These are phyloP conservation scores for Beauveria sp. DNA, from an alignment of 2,329 filamentous ascomycete species.

Conservation along the genomic window DNA sequence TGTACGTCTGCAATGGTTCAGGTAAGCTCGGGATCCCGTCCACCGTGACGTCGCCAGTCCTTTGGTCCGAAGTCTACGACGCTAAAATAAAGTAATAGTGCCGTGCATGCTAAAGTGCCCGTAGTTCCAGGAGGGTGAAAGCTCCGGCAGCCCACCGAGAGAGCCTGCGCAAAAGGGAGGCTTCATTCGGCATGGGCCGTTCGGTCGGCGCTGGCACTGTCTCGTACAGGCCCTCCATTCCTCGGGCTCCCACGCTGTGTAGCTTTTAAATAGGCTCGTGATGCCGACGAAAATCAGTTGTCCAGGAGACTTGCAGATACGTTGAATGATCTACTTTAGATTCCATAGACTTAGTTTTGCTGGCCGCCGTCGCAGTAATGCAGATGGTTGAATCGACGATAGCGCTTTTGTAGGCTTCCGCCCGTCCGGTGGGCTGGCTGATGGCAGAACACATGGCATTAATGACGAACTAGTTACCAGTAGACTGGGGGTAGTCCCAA, in stretches of 20 bases:
- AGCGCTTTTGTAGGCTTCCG: background rate
- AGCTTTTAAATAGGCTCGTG: background rate
- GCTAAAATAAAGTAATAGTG: background rate
- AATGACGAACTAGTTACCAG: background rate
- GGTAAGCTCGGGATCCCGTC: background rate
- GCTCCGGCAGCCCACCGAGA: background rate
- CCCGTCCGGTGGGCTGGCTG: conserved; percentile 1
- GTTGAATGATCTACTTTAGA: background rate
- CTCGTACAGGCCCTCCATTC: background rate
- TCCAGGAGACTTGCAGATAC: too few relatives aligned
- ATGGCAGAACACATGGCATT: background rate
- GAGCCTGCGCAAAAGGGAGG: background rate
- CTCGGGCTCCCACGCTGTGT: background rate
- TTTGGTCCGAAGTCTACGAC: background rate
- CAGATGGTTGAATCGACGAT: background rate
- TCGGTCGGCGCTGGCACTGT: background rate
- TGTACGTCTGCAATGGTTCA: background rate
- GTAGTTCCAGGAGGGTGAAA: background rate
- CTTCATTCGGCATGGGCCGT: background rate
- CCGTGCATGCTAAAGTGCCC: background rate
- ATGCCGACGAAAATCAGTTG: background rate
- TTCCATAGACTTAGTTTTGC: background rate
- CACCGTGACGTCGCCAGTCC: background rate
- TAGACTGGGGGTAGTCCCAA: background rate
- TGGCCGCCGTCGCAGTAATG: background rate